Evolutionary conservation across 2,329 filamentous ascomycete genomes (phyloP).

Genomic region (Aspergillus udagawae): DNA sequence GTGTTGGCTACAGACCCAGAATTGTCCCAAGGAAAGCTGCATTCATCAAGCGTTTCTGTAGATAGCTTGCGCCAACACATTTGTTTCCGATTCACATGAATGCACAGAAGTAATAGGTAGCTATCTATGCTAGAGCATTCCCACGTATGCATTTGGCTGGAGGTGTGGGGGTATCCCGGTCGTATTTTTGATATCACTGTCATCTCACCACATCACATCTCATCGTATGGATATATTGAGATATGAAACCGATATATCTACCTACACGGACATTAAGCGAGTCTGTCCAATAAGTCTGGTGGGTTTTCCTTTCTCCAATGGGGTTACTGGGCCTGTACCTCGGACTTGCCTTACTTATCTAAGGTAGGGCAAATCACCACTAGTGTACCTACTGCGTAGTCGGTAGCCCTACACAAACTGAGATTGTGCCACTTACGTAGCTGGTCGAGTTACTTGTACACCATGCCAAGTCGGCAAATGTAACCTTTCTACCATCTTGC

Average conservation of each 20-base stretch:
- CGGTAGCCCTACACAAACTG: not conserved
- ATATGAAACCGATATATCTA: not conserved
- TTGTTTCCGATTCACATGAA: not conserved
- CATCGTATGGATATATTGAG: not conserved
- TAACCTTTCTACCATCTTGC: not conserved
- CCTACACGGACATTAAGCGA: not conserved
- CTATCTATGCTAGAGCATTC: not conserved
- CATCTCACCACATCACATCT: too few relatives aligned
- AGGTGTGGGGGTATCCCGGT: not conserved
- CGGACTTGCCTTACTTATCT: not conserved
- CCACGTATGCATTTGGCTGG: not conserved
- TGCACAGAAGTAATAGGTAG: not conserved
- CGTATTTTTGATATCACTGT: not conserved
- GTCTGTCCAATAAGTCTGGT: not conserved
- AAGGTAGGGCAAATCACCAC: not conserved
- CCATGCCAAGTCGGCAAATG: not conserved
- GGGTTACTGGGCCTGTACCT: not conserved
- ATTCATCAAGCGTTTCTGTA: not conserved
- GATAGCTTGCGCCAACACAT: not conserved
- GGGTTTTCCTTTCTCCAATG: not conserved
- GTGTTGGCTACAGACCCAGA: not conserved
- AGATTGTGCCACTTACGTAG: not conserved
- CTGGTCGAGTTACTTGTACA: not conserved
- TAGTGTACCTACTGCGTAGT: too few relatives aligned
- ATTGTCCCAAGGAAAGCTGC: not conserved